These are phyloP conservation scores for Selenicereus undatus DNA, from an alignment of 148 eudicot species.

Conservation along the genomic window DNA sequence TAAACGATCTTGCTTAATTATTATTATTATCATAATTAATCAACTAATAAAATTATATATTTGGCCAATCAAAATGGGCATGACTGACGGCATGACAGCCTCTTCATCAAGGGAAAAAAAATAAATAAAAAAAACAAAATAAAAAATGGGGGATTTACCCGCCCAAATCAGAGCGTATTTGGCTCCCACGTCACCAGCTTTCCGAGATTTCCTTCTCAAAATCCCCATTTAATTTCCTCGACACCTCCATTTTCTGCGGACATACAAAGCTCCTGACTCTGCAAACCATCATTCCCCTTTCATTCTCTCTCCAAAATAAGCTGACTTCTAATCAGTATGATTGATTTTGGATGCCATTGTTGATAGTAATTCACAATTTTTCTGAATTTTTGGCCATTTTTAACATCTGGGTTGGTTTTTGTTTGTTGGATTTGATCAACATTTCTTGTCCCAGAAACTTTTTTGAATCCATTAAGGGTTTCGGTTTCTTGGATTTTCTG, in stretches of 20 bases:
- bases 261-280: conserved; percentile 8
- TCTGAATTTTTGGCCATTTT: conserved; percentile 2
- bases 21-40: neutral
- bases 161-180: conserved; percentile 21
- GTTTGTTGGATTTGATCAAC: neutral
- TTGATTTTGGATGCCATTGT: neutral
- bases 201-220: neutral
- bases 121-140: neutral
- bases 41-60: neutral
- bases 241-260: conserved; percentile 30
- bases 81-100: neutral
- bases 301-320: neutral
- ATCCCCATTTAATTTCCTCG: neutral
- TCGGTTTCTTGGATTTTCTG: conserved; percentile 21
- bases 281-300: neutral
- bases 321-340: conserved; percentile 14
- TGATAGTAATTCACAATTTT: neutral
- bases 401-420: conserved; percentile 8
- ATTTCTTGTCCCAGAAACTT: conserved; percentile 8
- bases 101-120: neutral
- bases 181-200: conserved; percentile 20
- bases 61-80: neutral
- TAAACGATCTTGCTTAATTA: neutral
- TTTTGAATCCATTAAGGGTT: neutral
- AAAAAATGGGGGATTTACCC: conserved; percentile 13